These are phyloP conservation scores for Pseudophaeomoniella oleicola DNA, from an alignment of 2,329 filamentous ascomycete species.

Conservation along the genomic window DNA sequence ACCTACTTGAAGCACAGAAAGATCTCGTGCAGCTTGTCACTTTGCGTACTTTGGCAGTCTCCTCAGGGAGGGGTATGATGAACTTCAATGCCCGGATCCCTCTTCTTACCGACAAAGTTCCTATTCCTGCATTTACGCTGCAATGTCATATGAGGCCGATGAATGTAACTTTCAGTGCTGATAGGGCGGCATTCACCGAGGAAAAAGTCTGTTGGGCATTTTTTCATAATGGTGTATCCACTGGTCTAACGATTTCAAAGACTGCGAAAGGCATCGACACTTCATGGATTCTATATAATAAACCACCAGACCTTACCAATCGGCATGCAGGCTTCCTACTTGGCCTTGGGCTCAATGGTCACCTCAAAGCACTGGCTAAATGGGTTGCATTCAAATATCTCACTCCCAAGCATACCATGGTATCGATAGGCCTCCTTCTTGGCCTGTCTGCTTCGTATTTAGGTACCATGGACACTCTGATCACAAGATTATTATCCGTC, in stretches of 20 bases:
- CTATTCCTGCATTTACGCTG: slow-evolving; percentile 78
- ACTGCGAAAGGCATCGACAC: slow-evolving; percentile 90
- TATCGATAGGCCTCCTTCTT: slow-evolving; percentile 84
- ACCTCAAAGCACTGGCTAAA: slow-evolving; percentile 86
- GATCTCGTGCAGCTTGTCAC: slow-evolving; percentile 76
- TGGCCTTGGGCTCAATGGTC: slow-evolving; percentile 82
- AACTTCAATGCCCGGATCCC: slow-evolving; percentile 80
- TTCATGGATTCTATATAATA: slow-evolving; percentile 98
- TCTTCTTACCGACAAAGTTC: slow-evolving; percentile 80
- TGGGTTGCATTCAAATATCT: slow-evolving; percentile 99
- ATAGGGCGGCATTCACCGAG: slow-evolving; percentile 74
- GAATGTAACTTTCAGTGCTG: slow-evolving; percentile 64
- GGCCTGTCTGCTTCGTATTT: slow-evolving; percentile 87
- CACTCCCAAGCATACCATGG: slow-evolving; percentile 99
- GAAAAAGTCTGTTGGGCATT: slow-evolving; percentile 98
- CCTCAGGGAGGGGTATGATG: slow-evolving; percentile 72
- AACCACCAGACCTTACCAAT: slow-evolving; percentile 81
- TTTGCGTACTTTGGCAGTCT: slow-evolving; percentile 73
- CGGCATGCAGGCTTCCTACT: slow-evolving; percentile 91
- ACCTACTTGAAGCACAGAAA: slow-evolving; percentile 85
- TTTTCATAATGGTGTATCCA: slow-evolving; percentile 92
- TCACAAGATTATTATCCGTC: slow-evolving; percentile 83
- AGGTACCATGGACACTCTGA: slow-evolving; percentile 92
- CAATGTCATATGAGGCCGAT: slow-evolving; percentile 84
- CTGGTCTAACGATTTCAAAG: slow-evolving; percentile 77